A percentile compares a stretch with the other conserved stretches of the same genome.
phyloP scores from a whole-genome alignment of 2,329 filamentous ascomycete species.

The Fulvia fulva region DNA sequence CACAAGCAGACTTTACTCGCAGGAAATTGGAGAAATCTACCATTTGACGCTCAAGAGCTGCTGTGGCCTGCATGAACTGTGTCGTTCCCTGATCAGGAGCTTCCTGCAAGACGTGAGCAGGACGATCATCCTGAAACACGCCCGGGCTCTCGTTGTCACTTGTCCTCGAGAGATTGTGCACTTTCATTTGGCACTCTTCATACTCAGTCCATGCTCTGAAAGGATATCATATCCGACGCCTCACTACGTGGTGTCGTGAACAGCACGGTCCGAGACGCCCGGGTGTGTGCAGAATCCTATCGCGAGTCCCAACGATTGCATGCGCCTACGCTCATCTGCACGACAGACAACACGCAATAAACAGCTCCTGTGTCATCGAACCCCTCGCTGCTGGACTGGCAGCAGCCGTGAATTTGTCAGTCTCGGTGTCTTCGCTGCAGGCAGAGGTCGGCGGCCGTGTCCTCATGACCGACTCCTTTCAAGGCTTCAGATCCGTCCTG shows the following conservation, averaged over 20 bases:
- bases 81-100: not conserved
- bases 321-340: conserved; percentile 14
- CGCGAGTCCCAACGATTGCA: conserved; percentile 13
- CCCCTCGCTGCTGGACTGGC: conserved; percentile 1
- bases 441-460: conserved; percentile 9
- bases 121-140: conserved; percentile 3
- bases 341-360: conserved; percentile 11
- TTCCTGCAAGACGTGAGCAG: not conserved
- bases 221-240: not conserved
- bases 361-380: conserved; percentile 13
- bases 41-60: not conserved
- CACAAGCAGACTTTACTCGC: not conserved
- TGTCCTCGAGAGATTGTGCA: conserved; percentile 1
- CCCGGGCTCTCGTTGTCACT: conserved; percentile 1
- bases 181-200: conserved; percentile 2
- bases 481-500: not conserved
- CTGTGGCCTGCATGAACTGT: conserved; percentile 4
- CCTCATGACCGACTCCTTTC: conserved; percentile 13
- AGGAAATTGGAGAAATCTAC: not conserved
- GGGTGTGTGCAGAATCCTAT: conserved; percentile 13
- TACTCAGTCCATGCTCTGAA: not conserved
- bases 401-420: conserved; percentile 19
- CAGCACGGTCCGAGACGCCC: conserved; percentile 8
- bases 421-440: conserved; percentile 5
- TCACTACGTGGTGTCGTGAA: conserved; percentile 2